Percentiles rank a stretch among this genome's conserved stretches.
phyloP scores from a whole-genome alignment of 2,329 filamentous ascomycete genomes.

The Hypoxylon sp. region DNA sequence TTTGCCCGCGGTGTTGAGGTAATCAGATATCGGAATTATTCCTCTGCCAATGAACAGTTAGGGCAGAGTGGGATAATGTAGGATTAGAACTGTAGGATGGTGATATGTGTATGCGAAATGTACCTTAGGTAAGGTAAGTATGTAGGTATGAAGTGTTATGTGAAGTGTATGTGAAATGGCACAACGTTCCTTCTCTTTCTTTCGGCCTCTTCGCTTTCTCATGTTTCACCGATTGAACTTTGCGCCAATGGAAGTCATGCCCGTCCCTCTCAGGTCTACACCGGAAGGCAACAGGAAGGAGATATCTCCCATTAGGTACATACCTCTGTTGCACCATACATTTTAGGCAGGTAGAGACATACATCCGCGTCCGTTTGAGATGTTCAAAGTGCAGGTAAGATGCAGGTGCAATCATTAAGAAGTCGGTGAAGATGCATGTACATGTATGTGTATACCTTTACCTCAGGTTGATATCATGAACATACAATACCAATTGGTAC shows the following conservation, averaged over 20 bases:
- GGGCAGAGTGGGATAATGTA: constrained; percentile 39
- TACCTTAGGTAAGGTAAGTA: neutral
- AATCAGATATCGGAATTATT: constrained; percentile 28
- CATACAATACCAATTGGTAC: neutral
- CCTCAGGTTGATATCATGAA: too few relatives aligned
- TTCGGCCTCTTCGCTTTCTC: constrained; percentile 7
- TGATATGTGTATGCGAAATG: constrained; percentile 6
- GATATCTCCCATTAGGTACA: constrained; percentile 3
- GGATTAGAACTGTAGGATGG: constrained; percentile 30
- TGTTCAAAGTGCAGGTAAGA: neutral
- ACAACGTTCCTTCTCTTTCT: constrained; percentile 6
- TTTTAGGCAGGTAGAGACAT: constrained; percentile 29
- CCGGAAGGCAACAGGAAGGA: constrained; percentile 2
- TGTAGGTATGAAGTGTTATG: constrained; percentile 10
- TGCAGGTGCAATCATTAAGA: constrained; percentile 1
- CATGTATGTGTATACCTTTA: too few relatives aligned
- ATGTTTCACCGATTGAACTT: constrained; percentile 22
- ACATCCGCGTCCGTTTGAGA: neutral
- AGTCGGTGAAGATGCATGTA: constrained; percentile 21
- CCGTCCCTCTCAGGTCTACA: constrained; percentile 2
- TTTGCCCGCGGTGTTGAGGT: constrained; percentile 22
- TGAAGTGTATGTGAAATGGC: neutral
- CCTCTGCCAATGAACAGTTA: constrained; percentile 34
- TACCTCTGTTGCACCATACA: neutral
- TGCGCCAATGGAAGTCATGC: constrained; percentile 15